Evolutionary conservation across 2,329 filamentous ascomycete species (phyloP), one percentile per base, ranked within the genome.

Genomic region (Sporothrix humicola): DNA sequence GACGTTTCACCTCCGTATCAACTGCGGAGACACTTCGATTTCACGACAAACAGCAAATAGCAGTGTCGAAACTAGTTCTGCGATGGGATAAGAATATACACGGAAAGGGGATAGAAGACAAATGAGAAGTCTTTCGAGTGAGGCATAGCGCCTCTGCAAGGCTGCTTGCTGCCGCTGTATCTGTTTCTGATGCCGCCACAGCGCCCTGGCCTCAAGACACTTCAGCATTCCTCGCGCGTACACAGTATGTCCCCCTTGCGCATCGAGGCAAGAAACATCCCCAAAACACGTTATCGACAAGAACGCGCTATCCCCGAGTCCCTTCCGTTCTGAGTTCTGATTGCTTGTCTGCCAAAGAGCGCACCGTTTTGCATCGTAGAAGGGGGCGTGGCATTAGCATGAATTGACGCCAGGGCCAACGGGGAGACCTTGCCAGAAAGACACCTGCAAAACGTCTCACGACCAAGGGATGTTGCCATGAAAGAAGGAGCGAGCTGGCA

Each of bases 1-100:
- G 56, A 37, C 37, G 72, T 73, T 73, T 73, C 72, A 73, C 23
- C 56, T 61, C 56, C 72, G 72, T 73, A 20, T 73, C 72, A 73
- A 66, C 72, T 73, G 72, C 65, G 65, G 65, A 63, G 72, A 54
- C 65, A 17, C 42, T 48, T 20, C 42, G 42, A 48, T 46, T 48
- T 8, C n/a, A 13, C n/a, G n/a, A 65, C 52, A 12, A 37, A 54
- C 10, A 37, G n/a, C 10, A n/a, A 15, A 31, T 13, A n/a, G 12
- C 17, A 20, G 20, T 31, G 26, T 31, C 31, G 63, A 68, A 52
- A 66, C 20, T 17, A 20, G 2, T 52, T 46, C 15, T 23, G 15
- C 2, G 17, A 17, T 26, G 37, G 42, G 44, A 54, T 17, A 44
- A 70, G 37, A n/a, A 56, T 31, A 17, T 69, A 42, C 37, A 26